Conservation (phyloP, 768 basidiomycete genomes). For the Termitomyces sp. region DNA sequence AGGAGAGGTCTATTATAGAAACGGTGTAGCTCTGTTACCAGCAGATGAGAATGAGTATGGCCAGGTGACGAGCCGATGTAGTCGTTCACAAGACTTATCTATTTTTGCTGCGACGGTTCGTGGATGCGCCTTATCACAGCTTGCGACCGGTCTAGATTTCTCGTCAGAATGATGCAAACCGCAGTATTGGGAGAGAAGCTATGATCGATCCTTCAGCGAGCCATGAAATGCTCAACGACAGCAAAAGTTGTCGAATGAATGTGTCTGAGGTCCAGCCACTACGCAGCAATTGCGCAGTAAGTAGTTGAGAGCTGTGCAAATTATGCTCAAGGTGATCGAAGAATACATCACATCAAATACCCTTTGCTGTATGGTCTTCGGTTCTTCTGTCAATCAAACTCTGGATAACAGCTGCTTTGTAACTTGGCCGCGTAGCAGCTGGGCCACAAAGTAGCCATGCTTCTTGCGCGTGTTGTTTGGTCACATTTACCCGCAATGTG, state of each 20-base stretch:
- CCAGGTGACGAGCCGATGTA: background rate
- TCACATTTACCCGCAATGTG: background rate
- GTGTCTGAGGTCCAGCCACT: too few species aligned
- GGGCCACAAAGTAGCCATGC: too few species aligned
- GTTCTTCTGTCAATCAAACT: too few species aligned
- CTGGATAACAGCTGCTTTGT: background rate
- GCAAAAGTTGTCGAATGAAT: too few species aligned
- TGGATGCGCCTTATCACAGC: background rate
- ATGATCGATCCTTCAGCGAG: too few species aligned
- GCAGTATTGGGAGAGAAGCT: background rate
- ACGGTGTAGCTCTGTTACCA: too few species aligned
- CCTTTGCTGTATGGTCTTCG: background rate
- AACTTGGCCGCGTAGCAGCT: too few species aligned
- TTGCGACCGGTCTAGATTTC: background rate
- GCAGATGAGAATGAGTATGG: too few species aligned
- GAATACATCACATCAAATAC: background rate
- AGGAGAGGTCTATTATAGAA: too few species aligned
- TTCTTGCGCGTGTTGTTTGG: background rate
- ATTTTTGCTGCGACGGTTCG: background rate
- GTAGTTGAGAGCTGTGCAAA: background rate
- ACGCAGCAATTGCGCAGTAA: background rate
- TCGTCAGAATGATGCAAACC: background rate
- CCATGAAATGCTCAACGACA: too few species aligned
- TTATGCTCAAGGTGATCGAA: background rate
- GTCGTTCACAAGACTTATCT: too few species aligned